Percentiles rank a stretch among this genome's conserved stretches.
These are phyloP conservation scores for Sarocladium strictum DNA, from an alignment of 2,329 filamentous ascomycete species.

Conservation along the genomic window DNA sequence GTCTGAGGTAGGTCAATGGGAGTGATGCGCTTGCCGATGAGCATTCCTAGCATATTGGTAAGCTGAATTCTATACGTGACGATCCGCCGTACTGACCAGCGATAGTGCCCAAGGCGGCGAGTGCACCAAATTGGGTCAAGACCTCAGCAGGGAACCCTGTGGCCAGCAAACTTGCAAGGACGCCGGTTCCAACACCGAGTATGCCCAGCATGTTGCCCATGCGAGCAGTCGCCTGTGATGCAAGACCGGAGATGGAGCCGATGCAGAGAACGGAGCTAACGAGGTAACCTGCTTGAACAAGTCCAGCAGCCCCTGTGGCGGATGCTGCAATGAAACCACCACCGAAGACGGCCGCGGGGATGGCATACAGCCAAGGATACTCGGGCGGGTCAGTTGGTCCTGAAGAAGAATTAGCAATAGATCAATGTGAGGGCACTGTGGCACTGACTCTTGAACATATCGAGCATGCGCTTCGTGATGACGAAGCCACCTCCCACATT, in stretches of 20 bases:
- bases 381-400: constrained; percentile 80
- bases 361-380: constrained; percentile 79
- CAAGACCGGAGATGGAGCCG: constrained; percentile 72
- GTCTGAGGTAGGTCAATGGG: constrained; percentile 85
- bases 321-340: constrained; percentile 77
- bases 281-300: constrained; percentile 83
- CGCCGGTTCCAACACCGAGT: constrained; percentile 75
- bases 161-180: constrained; percentile 74
- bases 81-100: constrained; percentile 37
- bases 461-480: constrained; percentile 88
- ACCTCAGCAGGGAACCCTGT: constrained; percentile 77
- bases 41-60: constrained; percentile 41
- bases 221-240: constrained; percentile 75
- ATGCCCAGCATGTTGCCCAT: constrained; percentile 84
- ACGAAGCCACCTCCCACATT: constrained; percentile 87
- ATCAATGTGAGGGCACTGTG: background rate
- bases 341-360: constrained; percentile 71
- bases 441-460: constrained; percentile 71
- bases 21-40: constrained; percentile 82
- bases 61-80: background rate
- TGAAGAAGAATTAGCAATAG: constrained; percentile 16
- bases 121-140: constrained; percentile 69
- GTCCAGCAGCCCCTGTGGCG: constrained; percentile 72
- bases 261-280: constrained; percentile 83
- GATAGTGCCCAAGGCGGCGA: constrained; percentile 67